phyloP scores from a whole-genome alignment of 1,284 basidiomycete species.

The Serendipita sp. region DNA sequence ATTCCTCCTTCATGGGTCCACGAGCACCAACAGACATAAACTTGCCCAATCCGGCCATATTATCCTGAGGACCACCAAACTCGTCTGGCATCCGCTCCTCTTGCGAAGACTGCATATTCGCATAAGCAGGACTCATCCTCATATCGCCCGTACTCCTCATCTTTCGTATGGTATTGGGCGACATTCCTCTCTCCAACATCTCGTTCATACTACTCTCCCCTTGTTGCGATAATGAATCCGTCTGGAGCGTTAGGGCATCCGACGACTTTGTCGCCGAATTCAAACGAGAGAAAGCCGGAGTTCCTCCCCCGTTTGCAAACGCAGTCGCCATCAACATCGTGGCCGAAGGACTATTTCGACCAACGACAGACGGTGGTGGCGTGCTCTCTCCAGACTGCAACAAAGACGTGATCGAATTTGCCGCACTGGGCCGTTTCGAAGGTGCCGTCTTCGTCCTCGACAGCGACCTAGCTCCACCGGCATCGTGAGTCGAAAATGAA shows the following conservation, averaged over 20 bases:
- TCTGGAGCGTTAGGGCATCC: background rate
- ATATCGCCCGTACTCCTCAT: constrained; percentile 18
- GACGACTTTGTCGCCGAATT: background rate
- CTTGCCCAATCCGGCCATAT: constrained; percentile 1
- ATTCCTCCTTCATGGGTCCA: constrained; percentile 7
- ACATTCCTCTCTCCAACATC: background rate
- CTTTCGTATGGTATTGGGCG: constrained; percentile 10
- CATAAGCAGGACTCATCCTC: background rate
- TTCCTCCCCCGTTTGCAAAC: background rate
- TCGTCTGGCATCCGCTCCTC: constrained; percentile 2
- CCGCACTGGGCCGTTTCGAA: background rate
- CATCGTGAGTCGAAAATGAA: background rate
- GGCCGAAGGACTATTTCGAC: background rate
- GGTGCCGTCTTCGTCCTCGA: constrained; percentile 5
- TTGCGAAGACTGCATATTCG: background rate
- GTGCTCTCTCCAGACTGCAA: background rate
- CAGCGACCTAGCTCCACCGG: background rate
- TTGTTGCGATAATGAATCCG: background rate
- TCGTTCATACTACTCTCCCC: background rate
- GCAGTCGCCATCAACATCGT: background rate
- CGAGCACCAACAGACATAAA: constrained; percentile 4
- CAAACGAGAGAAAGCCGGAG: background rate
- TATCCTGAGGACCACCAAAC: background rate
- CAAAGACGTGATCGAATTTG: background rate
- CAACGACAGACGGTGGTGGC: background rate